Conservation (phyloP, 495 filamentous ascomycete species). For the Penicillium dipodomyicola region DNA sequence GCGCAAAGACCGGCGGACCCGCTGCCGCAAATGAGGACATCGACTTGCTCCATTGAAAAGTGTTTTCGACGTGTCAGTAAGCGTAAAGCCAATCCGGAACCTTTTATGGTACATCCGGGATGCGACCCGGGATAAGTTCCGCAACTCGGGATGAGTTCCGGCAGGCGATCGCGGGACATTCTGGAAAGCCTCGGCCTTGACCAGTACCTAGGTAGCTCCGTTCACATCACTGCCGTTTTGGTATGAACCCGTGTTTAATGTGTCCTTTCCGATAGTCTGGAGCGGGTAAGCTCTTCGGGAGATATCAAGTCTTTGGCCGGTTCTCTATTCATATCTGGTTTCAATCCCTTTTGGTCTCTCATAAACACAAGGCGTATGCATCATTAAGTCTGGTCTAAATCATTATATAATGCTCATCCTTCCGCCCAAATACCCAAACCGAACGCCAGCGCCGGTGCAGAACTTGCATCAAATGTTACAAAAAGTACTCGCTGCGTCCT, state of each 20-base stretch:
- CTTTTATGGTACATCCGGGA: slow-evolving; percentile 21
- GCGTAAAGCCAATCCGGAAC: not conserved
- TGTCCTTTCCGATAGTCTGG: no score
- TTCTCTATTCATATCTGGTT: not conserved
- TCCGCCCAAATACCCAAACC: slow-evolving; percentile 19
- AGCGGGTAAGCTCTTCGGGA: not conserved
- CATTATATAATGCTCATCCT: slow-evolving; percentile 42
- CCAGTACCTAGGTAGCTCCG: no score
- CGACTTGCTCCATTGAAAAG: slow-evolving; percentile 32
- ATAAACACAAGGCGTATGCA: slow-evolving; percentile 14
- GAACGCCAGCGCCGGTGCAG: slow-evolving; percentile 46
- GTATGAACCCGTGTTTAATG: not conserved
- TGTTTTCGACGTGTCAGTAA: no score
- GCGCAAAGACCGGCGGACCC: slow-evolving; percentile 70
- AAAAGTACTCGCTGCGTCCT: slow-evolving; percentile 89
- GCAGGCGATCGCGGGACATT: not conserved
- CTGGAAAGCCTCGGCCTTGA: not conserved
- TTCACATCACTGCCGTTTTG: not conserved
- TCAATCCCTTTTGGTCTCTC: not conserved
- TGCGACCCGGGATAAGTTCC: slow-evolving; percentile 22
- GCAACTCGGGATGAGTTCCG: slow-evolving; percentile 17
- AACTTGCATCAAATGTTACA: slow-evolving; percentile 55
- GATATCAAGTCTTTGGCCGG: not conserved
- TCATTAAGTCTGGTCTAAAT: slow-evolving; percentile 36
- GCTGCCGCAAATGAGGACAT: slow-evolving; percentile 63